These are phyloP conservation scores for Vinca minor DNA, from an alignment of 257 asterid genomes.

Conservation along the genomic window DNA sequence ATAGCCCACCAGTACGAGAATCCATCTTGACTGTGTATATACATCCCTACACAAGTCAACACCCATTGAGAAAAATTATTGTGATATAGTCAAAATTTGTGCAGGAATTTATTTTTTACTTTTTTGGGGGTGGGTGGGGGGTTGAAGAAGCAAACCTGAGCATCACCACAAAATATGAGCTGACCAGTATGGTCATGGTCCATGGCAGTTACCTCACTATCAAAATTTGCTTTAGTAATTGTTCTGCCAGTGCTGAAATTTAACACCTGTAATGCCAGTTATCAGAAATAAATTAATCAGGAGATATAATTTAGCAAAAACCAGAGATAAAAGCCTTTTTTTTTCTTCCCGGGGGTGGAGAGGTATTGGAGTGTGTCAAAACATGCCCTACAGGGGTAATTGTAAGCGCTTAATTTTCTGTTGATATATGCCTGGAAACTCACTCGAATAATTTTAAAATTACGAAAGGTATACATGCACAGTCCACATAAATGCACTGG, in stretches of 20 bases:
- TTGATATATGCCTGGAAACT: background rate
- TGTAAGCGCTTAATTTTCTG: too few relatives aligned
- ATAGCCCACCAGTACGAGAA: conserved; percentile 64
- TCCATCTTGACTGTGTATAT: conserved; percentile 68
- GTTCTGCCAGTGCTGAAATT: conserved; percentile 95
- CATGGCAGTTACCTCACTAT: conserved; percentile 91
- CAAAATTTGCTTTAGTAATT: conserved; percentile 49
- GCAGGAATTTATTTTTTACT: background rate
- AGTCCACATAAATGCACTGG: too few relatives aligned
- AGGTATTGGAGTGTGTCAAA: too few relatives aligned
- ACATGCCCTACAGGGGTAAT: too few relatives aligned
- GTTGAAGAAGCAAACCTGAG: conserved; percentile 48
- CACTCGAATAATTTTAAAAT: background rate
- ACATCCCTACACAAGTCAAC: conserved; percentile 56
- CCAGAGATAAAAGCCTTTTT: too few relatives aligned
- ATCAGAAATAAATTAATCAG: conserved; percentile 18
- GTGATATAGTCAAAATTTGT: conserved; percentile 15
- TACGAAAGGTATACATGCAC: too few relatives aligned
- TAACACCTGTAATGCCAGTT: conserved; percentile 56
- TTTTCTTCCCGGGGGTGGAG: too few relatives aligned
- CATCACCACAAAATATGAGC: conserved; percentile 87
- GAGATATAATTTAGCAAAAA: conserved; percentile 5
- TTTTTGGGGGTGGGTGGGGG: too few relatives aligned
- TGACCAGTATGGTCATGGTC: conserved; percentile 98
- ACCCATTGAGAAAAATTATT: conserved; percentile 11